Conservation (phyloP, 148 eudicot species). For the Diospyros kaki region DNA sequence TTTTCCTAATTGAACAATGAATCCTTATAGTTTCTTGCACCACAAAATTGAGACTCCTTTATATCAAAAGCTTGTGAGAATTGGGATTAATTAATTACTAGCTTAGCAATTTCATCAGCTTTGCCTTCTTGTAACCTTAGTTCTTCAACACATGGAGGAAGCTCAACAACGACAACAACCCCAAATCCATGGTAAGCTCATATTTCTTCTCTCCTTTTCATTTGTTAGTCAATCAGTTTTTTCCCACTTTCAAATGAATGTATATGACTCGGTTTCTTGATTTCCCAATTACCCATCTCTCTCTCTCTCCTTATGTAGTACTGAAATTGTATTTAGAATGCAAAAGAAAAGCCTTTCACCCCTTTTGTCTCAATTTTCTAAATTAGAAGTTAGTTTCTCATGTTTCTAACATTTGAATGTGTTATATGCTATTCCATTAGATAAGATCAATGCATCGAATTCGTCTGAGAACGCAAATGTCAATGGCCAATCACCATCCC, state of each 20-base stretch:
- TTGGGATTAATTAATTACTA: too few relatives aligned
- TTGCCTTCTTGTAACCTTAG: not conserved
- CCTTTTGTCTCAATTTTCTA: too few relatives aligned
- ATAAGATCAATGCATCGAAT: too few relatives aligned
- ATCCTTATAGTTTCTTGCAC: too few relatives aligned
- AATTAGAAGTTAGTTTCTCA: too few relatives aligned
- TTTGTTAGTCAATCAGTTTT: not conserved
- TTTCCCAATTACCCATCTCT: not conserved
- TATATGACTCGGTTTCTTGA: not conserved
- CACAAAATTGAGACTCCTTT: too few relatives aligned
- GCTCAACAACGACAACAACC: slow-evolving; percentile 13
- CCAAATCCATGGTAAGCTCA: slow-evolving; percentile 12
- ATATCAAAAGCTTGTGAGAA: too few relatives aligned
- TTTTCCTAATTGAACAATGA: not conserved
- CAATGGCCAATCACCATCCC: not conserved
- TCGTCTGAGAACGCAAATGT: not conserved
- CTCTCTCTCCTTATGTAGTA: too few relatives aligned
- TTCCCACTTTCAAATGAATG: not conserved
- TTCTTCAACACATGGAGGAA: slow-evolving; percentile 19
- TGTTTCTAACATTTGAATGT: too few relatives aligned
- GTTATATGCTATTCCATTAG: too few relatives aligned
- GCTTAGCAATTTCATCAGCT: not conserved
- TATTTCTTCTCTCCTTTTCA: not conserved
- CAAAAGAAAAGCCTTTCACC: too few relatives aligned
- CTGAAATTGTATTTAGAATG: too few relatives aligned